Base-by-base conservation (phyloP, 768 basidiomycete genomes). In the Tricholoma terreum region DNA sequence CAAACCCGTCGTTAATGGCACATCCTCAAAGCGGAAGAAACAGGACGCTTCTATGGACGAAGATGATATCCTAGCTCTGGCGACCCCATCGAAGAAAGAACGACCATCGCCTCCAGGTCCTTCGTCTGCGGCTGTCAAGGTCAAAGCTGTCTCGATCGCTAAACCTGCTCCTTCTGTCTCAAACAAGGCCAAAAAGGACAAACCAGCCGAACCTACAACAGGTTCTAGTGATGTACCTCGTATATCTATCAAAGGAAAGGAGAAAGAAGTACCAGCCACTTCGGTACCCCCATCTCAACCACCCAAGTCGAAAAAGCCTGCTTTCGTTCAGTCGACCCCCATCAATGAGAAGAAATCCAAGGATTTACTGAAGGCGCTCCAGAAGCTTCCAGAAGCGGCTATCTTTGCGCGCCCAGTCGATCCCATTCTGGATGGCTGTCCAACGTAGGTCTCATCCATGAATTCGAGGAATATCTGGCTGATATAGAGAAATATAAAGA, bases 401-500 rank as follows among this genome's bases (percentile, higher is more conserved):
- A 87, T 93, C 57, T 98, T 98, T 74, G 66, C 79, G 50, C 77
- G 82, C 21, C 92, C 96, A 3, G 96, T 98, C 17, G 89, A 98
- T 69, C 89, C 95, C 3, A 71, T 84, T 12, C 67, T 73, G 50
- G 92, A 92, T 71, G 94, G 91, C 17, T 96, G 90, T 69, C 94
- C 96, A 48, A 94, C 93, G 92, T 95, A 67, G 73, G 89, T 81
- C 50, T 31, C 36, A n/a, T n/a, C n/a, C n/a, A 35, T 15, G 42
- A 40, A 52, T 38, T 49, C 2, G 45, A n/a, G 3, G 38, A 35
- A 27, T 31, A 56, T 50, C 61, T 30, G 36, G 43, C 60, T 59
- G 15, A 65, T 50, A 17, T 14, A 42, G n/a, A 60, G 21, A 11
- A 54, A 27, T 36, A 53, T 35, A 31, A 15, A 97, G 94, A 17